Percentiles rank a stretch among this genome's conserved stretches.
phyloP scores from a whole-genome alignment of 768 basidiomycete species.

The Naganishia antarctica region DNA sequence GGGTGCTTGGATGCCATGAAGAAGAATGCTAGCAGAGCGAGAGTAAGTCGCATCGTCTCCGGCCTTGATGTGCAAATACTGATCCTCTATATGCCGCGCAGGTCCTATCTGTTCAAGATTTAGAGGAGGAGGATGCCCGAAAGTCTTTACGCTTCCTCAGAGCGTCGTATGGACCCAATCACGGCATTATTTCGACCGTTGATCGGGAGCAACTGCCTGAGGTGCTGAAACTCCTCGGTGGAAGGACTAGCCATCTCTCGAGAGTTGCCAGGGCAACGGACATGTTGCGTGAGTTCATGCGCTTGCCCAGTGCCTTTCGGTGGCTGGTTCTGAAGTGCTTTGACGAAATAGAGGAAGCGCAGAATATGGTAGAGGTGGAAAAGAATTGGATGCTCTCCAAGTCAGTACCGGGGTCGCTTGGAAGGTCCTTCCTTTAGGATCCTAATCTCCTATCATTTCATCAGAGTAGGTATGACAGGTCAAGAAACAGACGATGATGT shows the following conservation, averaged over 20 bases:
- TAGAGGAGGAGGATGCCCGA: conserved; percentile 59
- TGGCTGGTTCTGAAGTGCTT: background rate
- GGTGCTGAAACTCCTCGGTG: conserved; percentile 65
- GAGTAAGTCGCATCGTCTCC: conserved; percentile 51
- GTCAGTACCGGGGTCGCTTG: too few species aligned
- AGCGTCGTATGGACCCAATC: conserved; percentile 45
- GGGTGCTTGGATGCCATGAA: conserved; percentile 49
- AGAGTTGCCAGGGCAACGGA: conserved; percentile 62
- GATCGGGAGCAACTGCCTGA: conserved; percentile 36
- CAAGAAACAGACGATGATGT: conserved; percentile 52
- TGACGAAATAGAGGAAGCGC: conserved; percentile 53
- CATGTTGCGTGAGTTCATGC: conserved; percentile 53
- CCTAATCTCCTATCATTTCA: background rate
- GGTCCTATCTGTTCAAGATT: conserved; percentile 69
- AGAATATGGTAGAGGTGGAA: conserved; percentile 64
- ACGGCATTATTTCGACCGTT: background rate
- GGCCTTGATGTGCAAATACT: background rate
- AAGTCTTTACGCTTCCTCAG: conserved; percentile 60
- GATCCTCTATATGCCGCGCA: conserved; percentile 33
- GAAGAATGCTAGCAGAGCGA: conserved; percentile 69
- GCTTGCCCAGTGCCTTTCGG: conserved; percentile 12
- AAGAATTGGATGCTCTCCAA: conserved; percentile 74
- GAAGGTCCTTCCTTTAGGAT: too few species aligned
- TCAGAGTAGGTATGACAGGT: conserved; percentile 12
- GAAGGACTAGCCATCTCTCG: conserved; percentile 71